phyloP scores from a whole-genome alignment of 2,329 filamentous ascomycete species.

The Elsinoe arachidis region DNA sequence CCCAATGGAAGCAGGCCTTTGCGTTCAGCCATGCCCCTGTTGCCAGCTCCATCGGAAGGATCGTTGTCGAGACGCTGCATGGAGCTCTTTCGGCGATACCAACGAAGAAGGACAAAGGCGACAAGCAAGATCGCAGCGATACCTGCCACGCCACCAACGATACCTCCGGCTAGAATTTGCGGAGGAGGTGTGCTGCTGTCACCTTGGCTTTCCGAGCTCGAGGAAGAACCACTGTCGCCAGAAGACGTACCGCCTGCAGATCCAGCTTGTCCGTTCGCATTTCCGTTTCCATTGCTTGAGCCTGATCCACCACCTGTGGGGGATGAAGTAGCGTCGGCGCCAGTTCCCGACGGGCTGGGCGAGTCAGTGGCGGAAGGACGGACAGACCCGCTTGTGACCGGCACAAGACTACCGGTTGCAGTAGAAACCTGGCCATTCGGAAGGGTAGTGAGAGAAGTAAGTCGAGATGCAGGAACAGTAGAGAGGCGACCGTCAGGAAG shows the following conservation, averaged over 20 bases:
- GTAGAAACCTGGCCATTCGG: conserved; percentile 14
- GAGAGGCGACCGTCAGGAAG: conserved; percentile 12
- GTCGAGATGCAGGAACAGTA: conserved; percentile 6
- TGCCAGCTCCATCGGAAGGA: conserved; percentile 20
- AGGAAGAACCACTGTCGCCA: conserved; percentile 9
- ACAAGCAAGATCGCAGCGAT: conserved; percentile 43
- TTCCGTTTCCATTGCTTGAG: background rate
- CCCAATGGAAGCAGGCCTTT: conserved; percentile 30
- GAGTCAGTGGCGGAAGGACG: conserved; percentile 6
- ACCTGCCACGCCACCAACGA: conserved; percentile 54
- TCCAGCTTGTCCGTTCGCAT: background rate
- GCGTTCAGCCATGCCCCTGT: conserved; percentile 32
- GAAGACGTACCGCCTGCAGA: conserved; percentile 11
- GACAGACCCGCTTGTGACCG: conserved; percentile 1
- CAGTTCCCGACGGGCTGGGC: background rate
- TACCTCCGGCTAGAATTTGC: conserved; percentile 50
- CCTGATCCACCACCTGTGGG: conserved; percentile 1
- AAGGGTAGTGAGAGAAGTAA: conserved; percentile 11
- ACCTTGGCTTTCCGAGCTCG: conserved; percentile 10
- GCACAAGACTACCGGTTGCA: conserved; percentile 8
- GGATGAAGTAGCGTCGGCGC: background rate
- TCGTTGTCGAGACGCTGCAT: conserved; percentile 25
- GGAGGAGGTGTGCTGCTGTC: conserved; percentile 32
- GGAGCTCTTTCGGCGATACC: conserved; percentile 36
- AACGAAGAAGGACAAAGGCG: conserved; percentile 45